Percentiles rank a stretch among this genome's conserved stretches.
Conservation (phyloP, 495 filamentous ascomycete species). For the Podospora tetraspora region DNA sequence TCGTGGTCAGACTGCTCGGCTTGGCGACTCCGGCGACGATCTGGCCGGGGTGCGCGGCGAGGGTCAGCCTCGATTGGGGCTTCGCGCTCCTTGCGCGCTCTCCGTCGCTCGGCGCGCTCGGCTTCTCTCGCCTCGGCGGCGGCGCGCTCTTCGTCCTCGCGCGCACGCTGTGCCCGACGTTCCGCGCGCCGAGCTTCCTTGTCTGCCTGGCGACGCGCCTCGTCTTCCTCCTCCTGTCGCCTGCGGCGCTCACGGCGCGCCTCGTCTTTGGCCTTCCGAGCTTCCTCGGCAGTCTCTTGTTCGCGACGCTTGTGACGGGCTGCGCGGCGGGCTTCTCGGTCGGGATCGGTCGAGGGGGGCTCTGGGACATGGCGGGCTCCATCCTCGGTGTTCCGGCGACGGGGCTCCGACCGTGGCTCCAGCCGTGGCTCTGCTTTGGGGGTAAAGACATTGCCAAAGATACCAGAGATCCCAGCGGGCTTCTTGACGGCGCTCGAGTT, state of each 20-base stretch:
- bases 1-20: conserved; percentile 17
- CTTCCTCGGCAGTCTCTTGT: conserved; percentile 45
- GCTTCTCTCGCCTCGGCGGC: conserved; percentile 39
- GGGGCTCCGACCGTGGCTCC: conserved; percentile 36
- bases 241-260: conserved; percentile 41
- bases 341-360: conserved; percentile 39
- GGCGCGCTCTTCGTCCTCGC: conserved; percentile 40
- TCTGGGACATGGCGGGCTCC: conserved; percentile 22
- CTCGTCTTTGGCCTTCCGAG: conserved; percentile 40
- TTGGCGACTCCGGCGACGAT: conserved; percentile 23
- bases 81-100: conserved; percentile 38
- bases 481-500: conserved; percentile 38
- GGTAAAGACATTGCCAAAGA: conserved; percentile 41
- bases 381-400: conserved; percentile 43
- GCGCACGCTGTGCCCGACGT: conserved; percentile 41
- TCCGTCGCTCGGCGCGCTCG: conserved; percentile 40
- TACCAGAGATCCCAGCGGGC: conserved; percentile 30
- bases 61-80: conserved; percentile 44
- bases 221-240: conserved; percentile 41
- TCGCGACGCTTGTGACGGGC: conserved; percentile 43
- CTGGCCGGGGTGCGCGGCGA: conserved; percentile 38
- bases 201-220: conserved; percentile 45
- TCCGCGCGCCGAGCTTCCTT: conserved; percentile 49
- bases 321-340: conserved; percentile 51
- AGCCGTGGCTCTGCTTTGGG: conserved; percentile 31